phyloP scores from a whole-genome alignment of 2,329 filamentous ascomycete species.

The Colletotrichum sansevieriae region DNA sequence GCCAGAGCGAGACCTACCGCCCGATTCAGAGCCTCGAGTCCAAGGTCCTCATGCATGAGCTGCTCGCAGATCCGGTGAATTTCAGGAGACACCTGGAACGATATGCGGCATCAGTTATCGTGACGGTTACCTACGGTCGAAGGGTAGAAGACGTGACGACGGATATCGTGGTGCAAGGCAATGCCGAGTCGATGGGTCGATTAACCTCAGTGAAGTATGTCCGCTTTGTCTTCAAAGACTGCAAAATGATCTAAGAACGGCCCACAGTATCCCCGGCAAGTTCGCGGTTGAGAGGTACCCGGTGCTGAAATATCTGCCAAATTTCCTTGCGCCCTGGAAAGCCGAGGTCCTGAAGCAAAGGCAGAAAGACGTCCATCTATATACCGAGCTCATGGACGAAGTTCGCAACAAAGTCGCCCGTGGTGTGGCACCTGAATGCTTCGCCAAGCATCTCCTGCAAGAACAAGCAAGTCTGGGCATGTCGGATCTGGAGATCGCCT shows the following conservation, averaged over 20 bases:
- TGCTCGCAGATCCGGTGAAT: slow-evolving; percentile 47
- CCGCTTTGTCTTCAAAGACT: fast-evolving
- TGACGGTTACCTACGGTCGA: slow-evolving; percentile 57
- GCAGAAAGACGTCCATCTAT: slow-evolving; percentile 51
- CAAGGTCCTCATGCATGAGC: slow-evolving; percentile 55
- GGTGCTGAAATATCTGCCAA: slow-evolving; percentile 54
- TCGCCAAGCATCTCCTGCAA: slow-evolving; percentile 57
- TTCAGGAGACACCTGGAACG: slow-evolving; percentile 52
- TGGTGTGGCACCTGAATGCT: slow-evolving; percentile 54
- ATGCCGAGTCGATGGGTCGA: slow-evolving; percentile 58
- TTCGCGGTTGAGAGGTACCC: slow-evolving; percentile 58
- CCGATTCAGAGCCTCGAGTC: slow-evolving; percentile 58
- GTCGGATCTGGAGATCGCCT: slow-evolving; percentile 58
- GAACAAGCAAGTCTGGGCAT: slow-evolving; percentile 57
- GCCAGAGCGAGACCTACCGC: slow-evolving; percentile 57
- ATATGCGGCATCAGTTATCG: slow-evolving; percentile 57
- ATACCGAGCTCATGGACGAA: slow-evolving; percentile 56
- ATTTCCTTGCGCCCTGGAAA: slow-evolving; percentile 56
- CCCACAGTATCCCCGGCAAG: slow-evolving; percentile 46
- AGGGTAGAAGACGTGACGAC: slow-evolving; percentile 51
- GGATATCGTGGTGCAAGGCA: slow-evolving; percentile 54
- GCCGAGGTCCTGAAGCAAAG: slow-evolving; percentile 52
- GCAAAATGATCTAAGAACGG: background rate
- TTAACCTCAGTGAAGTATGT: slow-evolving; percentile 58
- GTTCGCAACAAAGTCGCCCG: slow-evolving; percentile 50